phyloP scores from a whole-genome alignment of 2,329 filamentous ascomycete genomes.

The Venturia asperata region DNA sequence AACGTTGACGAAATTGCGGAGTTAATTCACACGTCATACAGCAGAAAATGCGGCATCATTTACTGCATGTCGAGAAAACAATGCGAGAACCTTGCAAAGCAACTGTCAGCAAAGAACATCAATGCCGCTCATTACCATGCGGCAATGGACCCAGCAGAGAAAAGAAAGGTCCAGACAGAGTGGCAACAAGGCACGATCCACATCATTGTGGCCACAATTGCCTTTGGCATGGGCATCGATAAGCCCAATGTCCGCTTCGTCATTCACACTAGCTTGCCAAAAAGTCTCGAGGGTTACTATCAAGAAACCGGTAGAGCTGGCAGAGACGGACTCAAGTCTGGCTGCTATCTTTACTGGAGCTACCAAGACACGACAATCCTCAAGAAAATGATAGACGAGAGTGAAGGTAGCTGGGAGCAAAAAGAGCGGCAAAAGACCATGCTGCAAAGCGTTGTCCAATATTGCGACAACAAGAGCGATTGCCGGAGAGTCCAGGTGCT shows the following conservation, averaged over 20 bases:
- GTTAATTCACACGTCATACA: conserved; percentile 64
- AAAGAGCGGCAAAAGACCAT: conserved; percentile 79
- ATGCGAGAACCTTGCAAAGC: conserved; percentile 71
- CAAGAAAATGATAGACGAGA: conserved; percentile 74
- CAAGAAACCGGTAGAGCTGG: conserved; percentile 95
- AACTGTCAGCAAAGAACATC: conserved; percentile 60
- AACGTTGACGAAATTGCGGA: conserved; percentile 50
- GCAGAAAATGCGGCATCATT: conserved; percentile 74
- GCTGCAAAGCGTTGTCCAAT: conserved; percentile 77
- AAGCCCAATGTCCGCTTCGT: conserved; percentile 96
- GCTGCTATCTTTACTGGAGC: conserved; percentile 84
- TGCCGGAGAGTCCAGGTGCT: conserved; percentile 85
- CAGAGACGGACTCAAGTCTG: conserved; percentile 77
- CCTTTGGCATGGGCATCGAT: conserved; percentile 99
- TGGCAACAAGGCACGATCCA: conserved; percentile 79
- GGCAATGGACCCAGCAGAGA: conserved; percentile 60
- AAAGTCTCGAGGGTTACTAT: conserved; percentile 95
- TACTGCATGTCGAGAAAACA: conserved; percentile 83
- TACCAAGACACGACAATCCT: conserved; percentile 69
- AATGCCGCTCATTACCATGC: conserved; percentile 82
- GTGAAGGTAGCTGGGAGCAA: conserved; percentile 68
- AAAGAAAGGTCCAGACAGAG: conserved; percentile 61
- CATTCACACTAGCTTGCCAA: conserved; percentile 85
- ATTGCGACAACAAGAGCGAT: conserved; percentile 81
- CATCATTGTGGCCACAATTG: conserved; percentile 95